phyloP scores from a whole-genome alignment of 2,329 filamentous ascomycete genomes.

The Chaetomium sp. region DNA sequence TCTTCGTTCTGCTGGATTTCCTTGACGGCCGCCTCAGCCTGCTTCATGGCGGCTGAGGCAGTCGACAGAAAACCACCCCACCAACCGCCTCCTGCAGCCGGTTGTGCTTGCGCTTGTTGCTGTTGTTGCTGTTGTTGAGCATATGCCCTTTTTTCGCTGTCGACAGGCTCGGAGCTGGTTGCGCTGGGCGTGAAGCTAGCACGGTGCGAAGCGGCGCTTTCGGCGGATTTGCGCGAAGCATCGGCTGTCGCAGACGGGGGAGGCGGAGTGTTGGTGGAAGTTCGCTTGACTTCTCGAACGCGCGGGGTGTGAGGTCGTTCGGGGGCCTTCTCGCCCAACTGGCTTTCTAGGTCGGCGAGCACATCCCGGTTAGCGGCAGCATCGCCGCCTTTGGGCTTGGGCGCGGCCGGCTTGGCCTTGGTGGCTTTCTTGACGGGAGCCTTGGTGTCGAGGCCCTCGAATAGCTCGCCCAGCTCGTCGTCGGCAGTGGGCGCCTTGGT shows the following conservation, averaged over 20 bases:
- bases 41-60: conserved; percentile 79
- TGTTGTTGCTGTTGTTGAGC: conserved; percentile 36
- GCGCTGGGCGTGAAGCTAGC: conserved; percentile 65
- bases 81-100: conserved; percentile 62
- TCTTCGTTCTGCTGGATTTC: conserved; percentile 96
- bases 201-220: conserved; percentile 66
- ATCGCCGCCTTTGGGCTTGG: conserved; percentile 37
- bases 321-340: conserved; percentile 64
- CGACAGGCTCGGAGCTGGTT: conserved; percentile 55
- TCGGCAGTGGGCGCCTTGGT: conserved; percentile 49
- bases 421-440: conserved; percentile 42
- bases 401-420: conserved; percentile 40
- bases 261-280: conserved; percentile 43
- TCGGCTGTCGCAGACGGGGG: conserved; percentile 35
- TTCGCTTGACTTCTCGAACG: conserved; percentile 50
- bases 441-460: conserved; percentile 55
- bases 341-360: conserved; percentile 77
- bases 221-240: conserved; percentile 62
- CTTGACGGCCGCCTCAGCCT: conserved; percentile 86
- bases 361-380: conserved; percentile 47
- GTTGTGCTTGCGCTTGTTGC: conserved; percentile 21
- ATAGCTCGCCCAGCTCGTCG: conserved; percentile 60
- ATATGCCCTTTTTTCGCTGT: conserved; percentile 46
- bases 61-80: conserved; percentile 84
- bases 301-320: conserved; percentile 80